Evolutionary conservation across 192 early-diverging fungal species (phyloP).

Genomic region (Backusella mclennaniae): DNA sequence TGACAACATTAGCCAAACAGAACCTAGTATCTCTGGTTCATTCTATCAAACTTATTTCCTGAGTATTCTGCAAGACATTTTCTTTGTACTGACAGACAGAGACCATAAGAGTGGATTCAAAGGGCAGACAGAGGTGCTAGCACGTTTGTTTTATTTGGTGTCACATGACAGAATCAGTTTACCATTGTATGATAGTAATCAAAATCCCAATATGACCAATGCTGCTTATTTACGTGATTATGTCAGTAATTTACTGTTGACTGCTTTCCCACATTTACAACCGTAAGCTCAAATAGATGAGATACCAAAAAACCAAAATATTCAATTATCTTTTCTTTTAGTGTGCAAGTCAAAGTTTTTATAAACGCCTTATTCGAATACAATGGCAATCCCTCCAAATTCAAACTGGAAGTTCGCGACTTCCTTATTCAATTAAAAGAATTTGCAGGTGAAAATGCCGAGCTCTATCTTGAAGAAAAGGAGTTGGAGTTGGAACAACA

Average conservation of each 20-base stretch:
- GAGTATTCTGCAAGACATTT: slow-evolving; percentile 90
- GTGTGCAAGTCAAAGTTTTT: slow-evolving; percentile 82
- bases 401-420: slow-evolving; percentile 94
- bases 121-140: slow-evolving; percentile 85
- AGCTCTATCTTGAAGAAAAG: slow-evolving; percentile 86
- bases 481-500: slow-evolving; percentile 79
- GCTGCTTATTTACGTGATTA: slow-evolving; percentile 77
- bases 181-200: slow-evolving; percentile 76
- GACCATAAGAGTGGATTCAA: slow-evolving; percentile 98
- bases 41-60: slow-evolving; percentile 95
- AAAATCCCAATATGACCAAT: slow-evolving; percentile 77
- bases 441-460: slow-evolving; percentile 85
- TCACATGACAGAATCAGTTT: slow-evolving; percentile 78
- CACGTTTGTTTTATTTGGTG: slow-evolving; percentile 85
- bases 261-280: slow-evolving; percentile 91
- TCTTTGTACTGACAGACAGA: slow-evolving; percentile 94
- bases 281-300: slow-evolving; percentile 45
- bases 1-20: slow-evolving; percentile 76
- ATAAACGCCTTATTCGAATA: slow-evolving; percentile 83
- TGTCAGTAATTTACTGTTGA: slow-evolving; percentile 76
- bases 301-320: neutral
- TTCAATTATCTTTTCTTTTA: slow-evolving; percentile 13
- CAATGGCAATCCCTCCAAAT: slow-evolving; percentile 78
- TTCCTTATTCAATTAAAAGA: slow-evolving; percentile 94
- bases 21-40: slow-evolving; percentile 68